A percentile compares a stretch with the other conserved stretches of the same genome.
phyloP scores from a whole-genome alignment of 2,329 filamentous ascomycete genomes.

The Pseudogymnoascus sp. region DNA sequence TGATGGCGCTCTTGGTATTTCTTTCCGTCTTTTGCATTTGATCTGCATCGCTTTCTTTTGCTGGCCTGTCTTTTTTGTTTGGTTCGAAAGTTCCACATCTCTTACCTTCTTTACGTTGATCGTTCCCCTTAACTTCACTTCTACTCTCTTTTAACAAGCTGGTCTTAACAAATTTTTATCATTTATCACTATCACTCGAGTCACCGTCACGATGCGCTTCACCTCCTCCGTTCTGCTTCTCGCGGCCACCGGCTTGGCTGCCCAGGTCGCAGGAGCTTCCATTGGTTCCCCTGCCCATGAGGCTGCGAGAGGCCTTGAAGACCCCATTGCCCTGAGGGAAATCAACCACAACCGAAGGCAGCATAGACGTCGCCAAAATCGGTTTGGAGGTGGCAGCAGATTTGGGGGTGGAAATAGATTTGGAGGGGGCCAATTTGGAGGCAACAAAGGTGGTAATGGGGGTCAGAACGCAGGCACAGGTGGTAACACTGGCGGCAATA shows the following conservation, averaged over 20 bases:
- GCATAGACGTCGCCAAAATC: background rate
- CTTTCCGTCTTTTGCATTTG: background rate
- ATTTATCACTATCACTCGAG: background rate
- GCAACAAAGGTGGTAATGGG: conserved; percentile 11
- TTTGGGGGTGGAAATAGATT: background rate
- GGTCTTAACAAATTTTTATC: background rate
- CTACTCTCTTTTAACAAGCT: background rate
- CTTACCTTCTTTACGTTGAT: conserved; percentile 9
- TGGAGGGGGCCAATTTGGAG: conserved; percentile 8
- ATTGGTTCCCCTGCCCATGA: background rate
- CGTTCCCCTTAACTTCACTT: conserved; percentile 6
- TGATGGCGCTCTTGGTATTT: conserved; percentile 9
- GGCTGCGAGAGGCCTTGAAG: background rate
- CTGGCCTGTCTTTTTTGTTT: conserved; percentile 1
- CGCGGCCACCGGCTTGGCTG: conserved; percentile 1
- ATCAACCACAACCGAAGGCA: background rate
- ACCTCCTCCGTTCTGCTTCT: conserved; percentile 3
- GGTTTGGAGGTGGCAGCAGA: background rate
- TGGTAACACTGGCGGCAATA: conserved; percentile 16
- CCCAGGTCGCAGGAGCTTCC: background rate
- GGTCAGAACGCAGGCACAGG: conserved; percentile 13
- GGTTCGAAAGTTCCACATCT: conserved; percentile 4
- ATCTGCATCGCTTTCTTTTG: background rate
- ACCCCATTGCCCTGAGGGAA: background rate
- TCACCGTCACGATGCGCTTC: conserved; percentile 2